Evolutionary conservation across 2,329 filamentous ascomycete genomes (phyloP), one percentile per base, ranked within the genome.

Genomic region (Arthroderma sp.): DNA sequence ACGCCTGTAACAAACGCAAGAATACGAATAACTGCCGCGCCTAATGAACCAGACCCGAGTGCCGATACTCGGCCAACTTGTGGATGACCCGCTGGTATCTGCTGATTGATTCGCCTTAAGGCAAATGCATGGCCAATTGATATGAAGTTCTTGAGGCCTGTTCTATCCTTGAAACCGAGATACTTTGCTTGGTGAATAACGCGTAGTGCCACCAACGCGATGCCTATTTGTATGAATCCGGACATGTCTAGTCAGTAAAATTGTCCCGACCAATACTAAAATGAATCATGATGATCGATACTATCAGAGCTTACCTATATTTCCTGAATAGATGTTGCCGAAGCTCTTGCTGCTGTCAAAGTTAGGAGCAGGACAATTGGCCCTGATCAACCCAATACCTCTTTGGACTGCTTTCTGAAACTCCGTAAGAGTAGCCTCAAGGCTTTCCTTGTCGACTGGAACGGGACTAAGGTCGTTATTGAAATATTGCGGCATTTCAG

Each of bases 131-230:
- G 53, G 38, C 59, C 61, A 34, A 59, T 52, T 6, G 50, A 50
- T 29, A 54, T 49, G 9, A 50, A 45, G 11, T 9, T 10, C 29
- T 37, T 43, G 34, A 4, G 30, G 27, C 32, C 34, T 9, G 42
- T 3, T 22, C 49, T 34, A 3, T 44, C 38, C 5, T 34, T 29
- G 8, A 51, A 48, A 1, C 38, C 45, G 10, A 66, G 41, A 6
- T 55, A 56, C 8, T 51, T 41, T 4, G 53, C 54, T 47, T 66
- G 63, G 22, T 57, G 60, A 7, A 57, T 55, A 10, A 66, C 55
- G n/a, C 64, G 61, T 8, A 65, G 53, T 40, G 64, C 63, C 36
- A 61, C 53, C 38, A 65, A 52, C 32, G 58, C 56, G 38, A 63
- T 53, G 8, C 64, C 64, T 64, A 46, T 37, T n/a, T 8, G 11